A percentile compares a stretch with the other conserved stretches of the same genome.
Evolutionary conservation across 1,139 yeast genomes (phyloP).

Genomic region (Suhomyces bokatorum): DNA sequence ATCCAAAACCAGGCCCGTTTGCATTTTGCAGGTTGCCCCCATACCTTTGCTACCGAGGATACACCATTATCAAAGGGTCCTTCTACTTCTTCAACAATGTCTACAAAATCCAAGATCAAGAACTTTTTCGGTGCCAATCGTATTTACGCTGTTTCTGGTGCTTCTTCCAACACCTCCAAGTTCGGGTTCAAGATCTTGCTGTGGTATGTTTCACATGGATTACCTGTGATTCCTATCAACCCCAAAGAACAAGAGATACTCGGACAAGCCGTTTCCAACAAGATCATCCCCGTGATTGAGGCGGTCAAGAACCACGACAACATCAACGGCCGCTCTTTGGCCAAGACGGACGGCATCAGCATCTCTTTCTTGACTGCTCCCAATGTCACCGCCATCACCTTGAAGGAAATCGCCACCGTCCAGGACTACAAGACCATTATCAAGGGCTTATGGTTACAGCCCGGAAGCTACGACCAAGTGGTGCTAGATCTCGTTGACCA

Average conservation of each 20-base stretch:
- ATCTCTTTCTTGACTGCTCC: slow-evolving; percentile 79
- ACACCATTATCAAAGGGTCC: too few relatives aligned
- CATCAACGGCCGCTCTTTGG: slow-evolving; percentile 28
- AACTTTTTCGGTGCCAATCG: slow-evolving; percentile 55
- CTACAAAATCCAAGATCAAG: slow-evolving; percentile 41
- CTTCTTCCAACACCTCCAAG: slow-evolving; percentile 62
- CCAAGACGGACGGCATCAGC: slow-evolving; percentile 45
- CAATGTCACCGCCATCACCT: slow-evolving; percentile 47
- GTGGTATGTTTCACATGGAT: slow-evolving; percentile 62
- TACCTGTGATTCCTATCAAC: slow-evolving; percentile 70
- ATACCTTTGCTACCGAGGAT: not conserved
- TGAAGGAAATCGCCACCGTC: slow-evolving; percentile 41
- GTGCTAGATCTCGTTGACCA: slow-evolving; percentile 46
- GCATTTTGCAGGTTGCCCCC: not conserved
- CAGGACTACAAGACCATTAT: slow-evolving; percentile 36
- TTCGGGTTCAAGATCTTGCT: slow-evolving; percentile 69
- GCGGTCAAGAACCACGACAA: slow-evolving; percentile 25
- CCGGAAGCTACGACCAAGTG: slow-evolving; percentile 66
- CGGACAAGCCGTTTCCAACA: slow-evolving; percentile 41
- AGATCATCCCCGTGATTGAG: slow-evolving; percentile 36
- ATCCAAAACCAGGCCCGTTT: not conserved
- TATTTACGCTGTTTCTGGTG: slow-evolving; percentile 72
- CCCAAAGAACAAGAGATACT: slow-evolving; percentile 52
- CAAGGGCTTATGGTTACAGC: slow-evolving; percentile 78
- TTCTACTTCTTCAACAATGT: slow-evolving; percentile 23